phyloP scores from a whole-genome alignment of 805 yeast genomes.

The Suhomyces canberraensis region DNA sequence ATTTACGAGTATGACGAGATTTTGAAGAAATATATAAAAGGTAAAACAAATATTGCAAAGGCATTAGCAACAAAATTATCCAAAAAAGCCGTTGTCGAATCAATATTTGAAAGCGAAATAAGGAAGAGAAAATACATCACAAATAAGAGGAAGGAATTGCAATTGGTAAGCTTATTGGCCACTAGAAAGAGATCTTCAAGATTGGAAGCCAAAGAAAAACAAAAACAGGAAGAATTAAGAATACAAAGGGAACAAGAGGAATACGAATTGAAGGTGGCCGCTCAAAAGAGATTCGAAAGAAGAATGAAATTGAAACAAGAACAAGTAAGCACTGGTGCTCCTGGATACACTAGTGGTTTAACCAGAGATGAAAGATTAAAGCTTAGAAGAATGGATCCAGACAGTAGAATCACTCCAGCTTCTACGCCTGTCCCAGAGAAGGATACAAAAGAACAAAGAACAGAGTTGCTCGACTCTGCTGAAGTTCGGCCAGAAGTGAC shows the following conservation, averaged over 20 bases:
- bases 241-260: slow-evolving; percentile 44
- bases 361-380: slow-evolving; percentile 33
- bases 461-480: no score
- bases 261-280: slow-evolving; percentile 42
- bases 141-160: slow-evolving; percentile 58
- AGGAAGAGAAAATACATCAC: slow-evolving; percentile 52
- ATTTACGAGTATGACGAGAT: slow-evolving; percentile 27
- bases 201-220: slow-evolving; percentile 59
- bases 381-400: slow-evolving; percentile 24
- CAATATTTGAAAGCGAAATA: slow-evolving; percentile 40
- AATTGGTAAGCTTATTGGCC: slow-evolving; percentile 59
- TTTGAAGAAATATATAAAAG: slow-evolving; percentile 10
- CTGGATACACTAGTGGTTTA: slow-evolving; percentile 23
- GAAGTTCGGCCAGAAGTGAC: no score
- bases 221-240: slow-evolving; percentile 51
- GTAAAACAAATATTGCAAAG: slow-evolving; percentile 28
- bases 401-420: no score
- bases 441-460: no score
- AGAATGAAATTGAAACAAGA: slow-evolving; percentile 33
- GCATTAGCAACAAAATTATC: slow-evolving; percentile 17
- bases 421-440: no score
- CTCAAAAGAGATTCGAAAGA: slow-evolving; percentile 39
- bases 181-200: slow-evolving; percentile 74
- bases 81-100: slow-evolving; percentile 16
- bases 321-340: slow-evolving; percentile 15